Base-by-base conservation (phyloP, 768 basidiomycete species). In the Hydnomerulius pinastri region DNA sequence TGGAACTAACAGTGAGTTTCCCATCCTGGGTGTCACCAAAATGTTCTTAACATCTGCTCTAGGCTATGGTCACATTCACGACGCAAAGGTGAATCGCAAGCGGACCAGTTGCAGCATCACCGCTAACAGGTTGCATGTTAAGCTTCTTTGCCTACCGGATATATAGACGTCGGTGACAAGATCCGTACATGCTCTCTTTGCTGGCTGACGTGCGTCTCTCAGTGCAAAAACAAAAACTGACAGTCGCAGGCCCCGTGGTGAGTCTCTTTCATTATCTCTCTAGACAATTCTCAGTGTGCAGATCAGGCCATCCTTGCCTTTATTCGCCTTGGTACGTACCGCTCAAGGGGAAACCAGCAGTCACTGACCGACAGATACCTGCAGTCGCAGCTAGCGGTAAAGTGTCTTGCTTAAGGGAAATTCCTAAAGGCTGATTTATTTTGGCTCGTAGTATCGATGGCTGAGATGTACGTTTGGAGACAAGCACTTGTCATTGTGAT, bases 131-230 rank as follows among this genome's bases (percentile, higher is more conserved):
- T 8, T 9, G 21, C 6, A 33, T 12, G 23, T 29, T 32, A n/a
- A 64, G 63, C 29, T 66, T 61, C 47, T 64, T 66, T 40, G 53
- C 51, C 12, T 41, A 63, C 41, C 61, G 63, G 21, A 66, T 64
- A 53, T 58, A 66, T 38, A 51, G 36, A 54, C 33, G 62, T 64
- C 12, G 2, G 59, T 57, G 32, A 33, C 18, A 4, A 18, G n/a
- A 7, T 28, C 17, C 6, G 21, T 46, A 11, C n/a, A 2, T 35
- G 28, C 15, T 29, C 8, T 7, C 30, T 15, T n/a, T 11, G 25
- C 11, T 30, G 12, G 33, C 36, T 48, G 10, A 42, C 29, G 6
- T 3, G 3, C 9, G 4, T 36, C 21, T 32, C 8, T 8, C 29
- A 64, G 62, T 64, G 39, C 56, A 60, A 28, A 40, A 33, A 23